These are phyloP conservation scores for Xylaria grammica DNA, from an alignment of 495 filamentous ascomycete species.

Conservation along the genomic window DNA sequence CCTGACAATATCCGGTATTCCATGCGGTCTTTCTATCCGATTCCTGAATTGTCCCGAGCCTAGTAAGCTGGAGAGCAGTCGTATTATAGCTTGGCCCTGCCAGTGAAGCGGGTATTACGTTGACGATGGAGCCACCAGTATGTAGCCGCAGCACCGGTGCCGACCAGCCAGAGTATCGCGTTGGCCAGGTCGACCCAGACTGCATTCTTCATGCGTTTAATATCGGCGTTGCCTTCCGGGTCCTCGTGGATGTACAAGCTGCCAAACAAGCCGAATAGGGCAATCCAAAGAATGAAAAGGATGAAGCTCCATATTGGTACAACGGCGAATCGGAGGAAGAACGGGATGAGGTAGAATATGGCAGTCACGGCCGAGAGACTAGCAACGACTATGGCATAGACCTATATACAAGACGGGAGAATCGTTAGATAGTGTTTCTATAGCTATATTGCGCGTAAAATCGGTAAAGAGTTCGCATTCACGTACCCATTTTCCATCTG, in stretches of 20 bases:
- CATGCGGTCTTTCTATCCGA: background rate
- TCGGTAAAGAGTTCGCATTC: background rate
- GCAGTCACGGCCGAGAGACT: slow-evolving; percentile 65
- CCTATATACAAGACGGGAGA: slow-evolving; percentile 35
- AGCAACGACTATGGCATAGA: slow-evolving; percentile 72
- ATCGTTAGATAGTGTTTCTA: background rate
- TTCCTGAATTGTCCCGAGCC: no score
- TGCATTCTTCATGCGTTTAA: slow-evolving; percentile 81
- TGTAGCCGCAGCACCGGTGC: slow-evolving; percentile 44
- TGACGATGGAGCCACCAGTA: slow-evolving; percentile 54
- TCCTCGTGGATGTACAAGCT: slow-evolving; percentile 74
- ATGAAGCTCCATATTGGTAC: slow-evolving; percentile 72
- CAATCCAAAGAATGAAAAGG: slow-evolving; percentile 76
- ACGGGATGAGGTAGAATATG: slow-evolving; percentile 66
- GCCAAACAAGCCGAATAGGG: slow-evolving; percentile 82
- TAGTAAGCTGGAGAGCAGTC: background rate
- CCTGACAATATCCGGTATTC: background rate
- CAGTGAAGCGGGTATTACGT: slow-evolving; percentile 51
- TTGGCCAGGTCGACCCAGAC: slow-evolving; percentile 83
- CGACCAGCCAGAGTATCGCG: slow-evolving; percentile 73
- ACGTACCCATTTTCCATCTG: slow-evolving; percentile 71
- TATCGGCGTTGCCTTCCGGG: slow-evolving; percentile 60
- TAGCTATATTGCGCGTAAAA: background rate
- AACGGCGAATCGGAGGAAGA: slow-evolving; percentile 57
- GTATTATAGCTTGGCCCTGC: slow-evolving; percentile 48